Evolutionary conservation across 805 yeast genomes (phyloP).

Genomic region (Ogataea paraovalis): DNA sequence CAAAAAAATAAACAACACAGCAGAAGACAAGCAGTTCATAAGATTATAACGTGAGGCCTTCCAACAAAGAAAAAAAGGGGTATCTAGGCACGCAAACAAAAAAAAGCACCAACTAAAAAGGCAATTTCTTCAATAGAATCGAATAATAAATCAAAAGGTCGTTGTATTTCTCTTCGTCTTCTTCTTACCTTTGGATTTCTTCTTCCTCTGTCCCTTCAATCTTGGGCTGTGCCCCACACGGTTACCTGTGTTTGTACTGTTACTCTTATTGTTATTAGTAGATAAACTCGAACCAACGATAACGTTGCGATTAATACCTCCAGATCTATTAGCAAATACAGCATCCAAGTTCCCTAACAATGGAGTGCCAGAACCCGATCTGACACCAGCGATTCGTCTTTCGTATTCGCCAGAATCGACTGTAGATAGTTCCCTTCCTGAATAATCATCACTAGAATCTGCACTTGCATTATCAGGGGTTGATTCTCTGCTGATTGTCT

Average conservation of each 20-base stretch:
- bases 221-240: not conserved
- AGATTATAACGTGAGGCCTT: not conserved
- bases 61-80: too few species aligned
- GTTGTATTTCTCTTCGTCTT: not conserved
- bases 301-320: not conserved
- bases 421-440: not conserved
- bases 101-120: too few species aligned
- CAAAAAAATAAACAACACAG: not conserved
- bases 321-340: not conserved
- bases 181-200: not conserved
- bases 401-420: slow-evolving; percentile 20
- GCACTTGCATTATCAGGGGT: slow-evolving; percentile 1
- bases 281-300: not conserved
- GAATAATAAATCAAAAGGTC: not conserved
- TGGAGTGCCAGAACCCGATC: slow-evolving; percentile 10
- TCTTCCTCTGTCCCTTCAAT: not conserved
- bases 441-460: not conserved
- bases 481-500: not conserved
- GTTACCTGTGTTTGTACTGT: not conserved
- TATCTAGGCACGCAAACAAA: not conserved
- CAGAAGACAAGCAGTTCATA: not conserved
- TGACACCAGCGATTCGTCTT: slow-evolving; percentile 9
- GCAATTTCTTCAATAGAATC: too few species aligned
- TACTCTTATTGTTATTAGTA: slow-evolving; percentile 1
- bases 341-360: slow-evolving; percentile 5